Base-by-base conservation (phyloP, 805 yeast species). In the Kuraishia ogatae region DNA sequence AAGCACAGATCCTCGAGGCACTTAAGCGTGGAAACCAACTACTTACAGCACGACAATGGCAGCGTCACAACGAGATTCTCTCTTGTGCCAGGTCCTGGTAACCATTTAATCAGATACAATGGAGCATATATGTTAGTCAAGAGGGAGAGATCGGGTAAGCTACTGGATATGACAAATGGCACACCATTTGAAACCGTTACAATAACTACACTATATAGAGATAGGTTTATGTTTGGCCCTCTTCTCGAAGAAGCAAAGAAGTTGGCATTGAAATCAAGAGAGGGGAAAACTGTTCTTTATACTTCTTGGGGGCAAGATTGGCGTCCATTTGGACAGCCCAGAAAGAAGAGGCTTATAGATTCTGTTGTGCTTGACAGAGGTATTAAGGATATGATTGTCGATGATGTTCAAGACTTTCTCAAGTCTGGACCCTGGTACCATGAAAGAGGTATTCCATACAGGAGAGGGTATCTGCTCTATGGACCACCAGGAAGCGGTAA, bases 401-500 rank as follows among this genome's bases (percentile, higher is more conserved):
- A 64, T 1, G 99, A 94, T 65, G 91, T 94, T 2, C 69, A 75
- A 53, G 97, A 90, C 66, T 94, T 94, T 66, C 72, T 94, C 66
- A 63, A 67, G 15, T 82, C 89, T 58, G 93, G 96, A 0, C 78
- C 82, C 57, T 94, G 99, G 99, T 94, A 94, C 68, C 87, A 88
- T 59, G 89, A 89, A 57, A 76, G 99, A 57, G 99, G 99, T n/a
- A 94, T 94, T 53, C 99, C 99, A 0, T 94, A 94, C 66, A 79
- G 99, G 68, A 78, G 99, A 62, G 99, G 99, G 0, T 94, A 94
- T 64, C 74, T 94, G 53, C 73, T 94, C 28, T 93, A 89, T 69
- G 99, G 99, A 0, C 99, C 99, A 0, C 99, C 99, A 1, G 99
- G 99, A 0, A 84, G 93, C 60, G 99, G 99, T 56, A 94, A 94